Evolutionary conservation across 768 basidiomycete genomes (phyloP), one percentile per base, ranked within the genome.

Genomic region (Boletus vinaceobasis): DNA sequence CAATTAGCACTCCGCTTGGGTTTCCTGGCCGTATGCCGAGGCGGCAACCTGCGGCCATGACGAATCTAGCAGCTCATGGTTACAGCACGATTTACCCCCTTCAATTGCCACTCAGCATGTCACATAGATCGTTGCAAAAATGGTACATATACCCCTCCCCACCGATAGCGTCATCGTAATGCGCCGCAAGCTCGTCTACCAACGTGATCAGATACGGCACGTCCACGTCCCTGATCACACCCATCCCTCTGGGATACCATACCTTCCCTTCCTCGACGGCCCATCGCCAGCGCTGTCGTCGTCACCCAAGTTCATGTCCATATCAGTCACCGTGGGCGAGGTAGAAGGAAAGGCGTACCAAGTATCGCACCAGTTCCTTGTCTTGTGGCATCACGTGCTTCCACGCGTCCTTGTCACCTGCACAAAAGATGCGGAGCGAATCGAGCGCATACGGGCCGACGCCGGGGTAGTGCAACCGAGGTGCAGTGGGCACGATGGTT

Each of bases 401-500:
- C 89, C 88, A 90, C 52, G 82, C 82, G 5, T 65, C 56, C 68
- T 51, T 46, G 65, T 58, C 50, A 27, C 53, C 60, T 7, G 36
- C 54, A 55, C 81, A 87, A 67, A 87, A 90, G 19, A 90, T 88
- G 38, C 86, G 78, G 61, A 88, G 87, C 5, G 85, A 88, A 65
- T 90, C 88, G 1, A 87, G 75, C 1, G 89, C 89, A 56, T 90
- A 91, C 4, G 74, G 72, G 0, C 89, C 88, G 1, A 83, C 75
- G 0, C 87, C 87, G 0, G 85, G 83, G 27, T 85, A 76, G 60
- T 84, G 78, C 38, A 82, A 80, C 50, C 84, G 71, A 11, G 79
- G 72, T 10, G 80, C 82, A 7, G 71, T 64, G 2, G 78, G 76
- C 7, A 17, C 27, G 1, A 27, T 13, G n/a, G 5, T 2, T 29